These are phyloP conservation scores for Lyophyllum semitale DNA, from an alignment of 768 basidiomycete species.

Conservation along the genomic window DNA sequence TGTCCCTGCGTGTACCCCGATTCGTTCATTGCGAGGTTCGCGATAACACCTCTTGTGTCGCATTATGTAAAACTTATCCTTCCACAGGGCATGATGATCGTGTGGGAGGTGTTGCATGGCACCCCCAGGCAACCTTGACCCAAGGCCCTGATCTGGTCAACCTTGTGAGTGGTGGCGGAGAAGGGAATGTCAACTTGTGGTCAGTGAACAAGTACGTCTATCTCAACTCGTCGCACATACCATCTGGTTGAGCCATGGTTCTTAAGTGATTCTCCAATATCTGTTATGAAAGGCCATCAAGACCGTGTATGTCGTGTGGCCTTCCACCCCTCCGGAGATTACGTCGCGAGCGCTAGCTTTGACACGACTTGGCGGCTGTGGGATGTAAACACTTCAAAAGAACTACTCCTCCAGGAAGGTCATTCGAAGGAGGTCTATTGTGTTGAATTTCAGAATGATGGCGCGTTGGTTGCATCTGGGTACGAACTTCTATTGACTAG, in stretches of 20 bases:
- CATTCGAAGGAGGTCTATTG: conserved; percentile 97
- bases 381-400: conserved; percentile 84
- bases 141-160: conserved; percentile 69
- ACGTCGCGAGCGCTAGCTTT: conserved; percentile 92
- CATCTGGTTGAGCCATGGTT: conserved; percentile 4
- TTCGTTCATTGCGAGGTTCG: conserved; percentile 74
- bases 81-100: conserved; percentile 80
- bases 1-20: conserved; percentile 84
- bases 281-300: conserved; percentile 85
- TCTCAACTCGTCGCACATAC: neutral
- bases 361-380: conserved; percentile 98
- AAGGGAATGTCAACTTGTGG: conserved; percentile 87
- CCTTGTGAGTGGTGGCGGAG: conserved; percentile 89
- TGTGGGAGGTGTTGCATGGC: conserved; percentile 97
- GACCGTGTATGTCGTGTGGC: conserved; percentile 91
- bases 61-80: conserved; percentile 10
- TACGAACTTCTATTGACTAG: conserved; percentile 35
- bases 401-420: conserved; percentile 90
- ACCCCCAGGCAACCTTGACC: conserved; percentile 85
- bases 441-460: conserved; percentile 95
- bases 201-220: conserved; percentile 71
- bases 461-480: conserved; percentile 92
- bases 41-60: neutral
- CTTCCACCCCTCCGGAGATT: conserved; percentile 95
- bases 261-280: conserved; percentile 79